Evolutionary conservation across 345 rosid genomes (phyloP), one percentile per base, ranked within the genome.

Genomic region (Nephelium lappaceum): DNA sequence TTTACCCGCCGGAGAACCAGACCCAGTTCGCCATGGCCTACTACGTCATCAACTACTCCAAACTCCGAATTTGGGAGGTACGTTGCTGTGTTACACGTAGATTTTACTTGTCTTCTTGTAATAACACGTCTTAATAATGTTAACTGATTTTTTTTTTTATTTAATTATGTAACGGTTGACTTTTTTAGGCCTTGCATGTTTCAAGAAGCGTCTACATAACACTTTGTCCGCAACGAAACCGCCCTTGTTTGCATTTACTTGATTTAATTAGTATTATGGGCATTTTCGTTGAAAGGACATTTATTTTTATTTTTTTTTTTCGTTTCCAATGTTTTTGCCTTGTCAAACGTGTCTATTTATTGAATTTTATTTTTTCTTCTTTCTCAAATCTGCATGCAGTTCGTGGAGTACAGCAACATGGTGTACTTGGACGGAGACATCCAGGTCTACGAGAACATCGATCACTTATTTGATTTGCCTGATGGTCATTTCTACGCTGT

Each of bases 51-150:
- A 95, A 93, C 75, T 93, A 93, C 86, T 93, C 98, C 74, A 95
- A 95, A 78, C 95, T 95, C 41, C 95, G 97, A 27, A 92, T 95
- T n/a, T 95, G 98, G 98, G 89, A 92, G 92, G 98, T 95, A 84
- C 78, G 76, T 18, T 19, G 11, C 31, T 21, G 23, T 3, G 23
- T 19, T 8, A n/a, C 57, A 1, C 23, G 58, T 43, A 24, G 43
- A 27, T 61, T 0, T n/a, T 31, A 18, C 4, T 2, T 36, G 5
- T 49, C 2, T 0, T 43, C 1, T 31, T 31, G 36, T 11, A 21
- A 0, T 7, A 8, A 21, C 67, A 58, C 79, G 45, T 64, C 66
- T 63, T 25, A 8, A 0, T 27, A 5, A 5, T 31, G 8, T 12
- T 3, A 53, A 23, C 21, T 23, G 5, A 31, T 23, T 69, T 69